These are phyloP conservation scores for Coelastrella sp. DNA, from an alignment of 139 green algal genomes.

Conservation along the genomic window DNA sequence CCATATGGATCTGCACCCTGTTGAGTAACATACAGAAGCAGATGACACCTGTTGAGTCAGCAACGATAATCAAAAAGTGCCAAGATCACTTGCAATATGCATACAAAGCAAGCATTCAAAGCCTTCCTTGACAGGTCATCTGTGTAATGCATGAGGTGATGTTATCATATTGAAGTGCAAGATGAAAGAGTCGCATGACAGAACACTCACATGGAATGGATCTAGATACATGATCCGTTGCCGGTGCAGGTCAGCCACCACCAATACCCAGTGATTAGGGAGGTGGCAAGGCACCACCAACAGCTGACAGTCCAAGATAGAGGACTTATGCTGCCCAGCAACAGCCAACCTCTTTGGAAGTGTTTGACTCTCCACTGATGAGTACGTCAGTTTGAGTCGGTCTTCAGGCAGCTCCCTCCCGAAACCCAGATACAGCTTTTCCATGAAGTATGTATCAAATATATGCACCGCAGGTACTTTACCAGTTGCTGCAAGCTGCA, in stretches of 20 bases:
- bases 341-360: not conserved
- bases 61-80: no score
- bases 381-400: not conserved
- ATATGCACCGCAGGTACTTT: not conserved
- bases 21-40: not conserved
- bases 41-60: no score
- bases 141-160: no score
- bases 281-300: conserved; percentile 3
- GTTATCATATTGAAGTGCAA: no score
- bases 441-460: not conserved
- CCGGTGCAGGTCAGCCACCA: not conserved
- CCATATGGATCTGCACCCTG: not conserved
- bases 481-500: not conserved
- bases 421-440: not conserved
- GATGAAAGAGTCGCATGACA: not conserved
- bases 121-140: no score
- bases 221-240: not conserved
- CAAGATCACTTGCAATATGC: no score
- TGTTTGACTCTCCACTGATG: not conserved
- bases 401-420: not conserved
- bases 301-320: not conserved
- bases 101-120: no score
- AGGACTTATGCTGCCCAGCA: not conserved
- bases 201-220: not conserved
- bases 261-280: not conserved